A percentile compares a stretch with the other conserved stretches of the same genome.
These are phyloP conservation scores for Exophiala spinifera DNA, from an alignment of 2,329 filamentous ascomycete genomes.

Conservation along the genomic window DNA sequence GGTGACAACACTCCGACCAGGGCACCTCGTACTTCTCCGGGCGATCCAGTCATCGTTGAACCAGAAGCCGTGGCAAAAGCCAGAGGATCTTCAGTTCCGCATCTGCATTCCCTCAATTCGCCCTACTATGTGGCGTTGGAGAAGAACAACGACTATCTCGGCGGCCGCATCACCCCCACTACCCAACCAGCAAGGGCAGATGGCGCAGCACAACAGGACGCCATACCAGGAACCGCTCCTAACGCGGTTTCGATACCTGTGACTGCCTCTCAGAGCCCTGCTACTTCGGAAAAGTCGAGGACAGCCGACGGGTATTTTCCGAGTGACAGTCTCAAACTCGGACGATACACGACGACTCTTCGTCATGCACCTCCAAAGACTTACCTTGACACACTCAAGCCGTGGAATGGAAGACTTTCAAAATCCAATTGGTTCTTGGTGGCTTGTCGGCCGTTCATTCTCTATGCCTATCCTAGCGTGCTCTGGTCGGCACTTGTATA, in stretches of 20 bases:
- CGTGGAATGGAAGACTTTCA: conserved; percentile 74
- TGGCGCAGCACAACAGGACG: neutral
- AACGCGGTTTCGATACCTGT: conserved; percentile 1
- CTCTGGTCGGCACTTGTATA: conserved; percentile 87
- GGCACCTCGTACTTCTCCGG: neutral
- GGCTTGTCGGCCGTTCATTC: conserved; percentile 73
- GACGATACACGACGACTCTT: conserved; percentile 67
- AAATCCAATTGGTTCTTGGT: conserved; percentile 77
- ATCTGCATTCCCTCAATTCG: conserved; percentile 39
- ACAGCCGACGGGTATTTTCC: conserved; percentile 1
- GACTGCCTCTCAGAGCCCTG: neutral
- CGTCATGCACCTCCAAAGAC: conserved; percentile 65
- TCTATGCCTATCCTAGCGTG: conserved; percentile 83
- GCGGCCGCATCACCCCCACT: conserved; percentile 14
- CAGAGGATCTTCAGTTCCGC: conserved; percentile 5
- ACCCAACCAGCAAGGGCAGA: neutral
- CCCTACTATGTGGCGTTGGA: conserved; percentile 34
- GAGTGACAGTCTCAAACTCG: conserved; percentile 15
- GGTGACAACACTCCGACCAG: neutral
- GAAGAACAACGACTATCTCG: conserved; percentile 31
- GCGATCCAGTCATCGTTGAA: neutral
- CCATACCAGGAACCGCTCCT: neutral
- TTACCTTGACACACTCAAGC: conserved; percentile 69
- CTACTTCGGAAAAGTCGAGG: conserved; percentile 6
- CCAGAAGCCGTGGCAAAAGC: neutral